Conservation (phyloP, 2,329 filamentous ascomycete genomes). For the Colletotrichum chrysophilum region DNA sequence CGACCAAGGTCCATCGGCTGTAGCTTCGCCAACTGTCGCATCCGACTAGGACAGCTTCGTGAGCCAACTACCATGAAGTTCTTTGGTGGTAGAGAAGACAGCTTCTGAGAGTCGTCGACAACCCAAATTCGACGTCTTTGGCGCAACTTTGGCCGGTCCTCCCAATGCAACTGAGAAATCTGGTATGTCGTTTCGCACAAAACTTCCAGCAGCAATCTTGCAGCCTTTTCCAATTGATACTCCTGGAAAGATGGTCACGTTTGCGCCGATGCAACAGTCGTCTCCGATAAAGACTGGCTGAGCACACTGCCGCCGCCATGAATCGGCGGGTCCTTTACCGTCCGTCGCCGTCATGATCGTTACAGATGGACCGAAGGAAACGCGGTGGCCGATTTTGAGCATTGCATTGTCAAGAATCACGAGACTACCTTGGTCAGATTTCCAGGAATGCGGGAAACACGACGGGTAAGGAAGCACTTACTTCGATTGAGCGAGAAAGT, state of each 20-base stretch:
- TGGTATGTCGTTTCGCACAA: not conserved
- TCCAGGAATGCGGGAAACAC: fast-evolving
- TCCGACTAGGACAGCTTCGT: not conserved
- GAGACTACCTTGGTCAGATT: not conserved
- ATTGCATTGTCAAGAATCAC: not conserved
- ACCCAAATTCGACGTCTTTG: not conserved
- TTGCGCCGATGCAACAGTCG: not conserved
- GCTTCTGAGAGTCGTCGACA: not conserved
- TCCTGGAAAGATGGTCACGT: not conserved
- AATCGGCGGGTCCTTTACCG: fast-evolving
- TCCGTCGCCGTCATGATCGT: not conserved
- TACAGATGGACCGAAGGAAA: not conserved
- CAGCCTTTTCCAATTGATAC: not conserved
- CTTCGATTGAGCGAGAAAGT: not conserved
- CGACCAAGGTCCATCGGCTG: not conserved
- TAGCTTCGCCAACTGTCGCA: not conserved
- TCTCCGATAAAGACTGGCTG: not conserved
- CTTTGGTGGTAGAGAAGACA: not conserved
- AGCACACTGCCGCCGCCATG: not conserved
- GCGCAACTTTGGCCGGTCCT: not conserved
- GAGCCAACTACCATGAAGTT: not conserved
- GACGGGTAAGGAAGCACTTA: not conserved
- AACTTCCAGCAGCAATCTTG: not conserved
- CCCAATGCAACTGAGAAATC: not conserved
- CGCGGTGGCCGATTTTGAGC: not conserved